phyloP scores from a whole-genome alignment of 2,329 filamentous ascomycete species.

The Aspergillus spinulosporus region DNA sequence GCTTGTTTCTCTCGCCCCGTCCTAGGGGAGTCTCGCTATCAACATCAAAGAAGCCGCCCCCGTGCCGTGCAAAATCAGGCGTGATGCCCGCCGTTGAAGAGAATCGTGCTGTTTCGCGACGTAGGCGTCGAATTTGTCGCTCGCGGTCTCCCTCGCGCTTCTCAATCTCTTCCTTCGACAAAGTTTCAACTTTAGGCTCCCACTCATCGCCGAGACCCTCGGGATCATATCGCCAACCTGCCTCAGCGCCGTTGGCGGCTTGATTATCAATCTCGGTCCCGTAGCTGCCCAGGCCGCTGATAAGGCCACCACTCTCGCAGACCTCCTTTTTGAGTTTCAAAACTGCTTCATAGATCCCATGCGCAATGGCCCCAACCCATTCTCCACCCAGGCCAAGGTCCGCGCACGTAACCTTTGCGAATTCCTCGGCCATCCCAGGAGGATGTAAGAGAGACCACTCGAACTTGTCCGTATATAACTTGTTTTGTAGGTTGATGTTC shows the following conservation, averaged over 20 bases:
- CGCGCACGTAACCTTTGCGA: constrained; percentile 88
- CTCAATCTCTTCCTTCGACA: constrained; percentile 96
- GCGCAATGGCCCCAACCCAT: constrained; percentile 91
- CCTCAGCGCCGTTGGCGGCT: constrained; percentile 75
- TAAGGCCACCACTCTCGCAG: constrained; percentile 84
- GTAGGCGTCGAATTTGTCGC: constrained; percentile 79
- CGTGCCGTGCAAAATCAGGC: constrained; percentile 66
- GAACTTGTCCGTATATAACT: constrained; percentile 94
- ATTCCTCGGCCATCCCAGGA: constrained; percentile 85
- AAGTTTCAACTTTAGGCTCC: constrained; percentile 76
- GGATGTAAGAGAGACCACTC: constrained; percentile 95
- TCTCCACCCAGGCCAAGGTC: constrained; percentile 87
- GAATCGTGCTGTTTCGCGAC: constrained; percentile 89
- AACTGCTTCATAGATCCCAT: constrained; percentile 95
- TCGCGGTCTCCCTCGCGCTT: constrained; percentile 94
- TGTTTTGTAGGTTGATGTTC: constrained; percentile 87
- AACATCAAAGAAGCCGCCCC: constrained; percentile 60
- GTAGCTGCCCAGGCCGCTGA: constrained; percentile 69
- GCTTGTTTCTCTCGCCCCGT: constrained; percentile 87
- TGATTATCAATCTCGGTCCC: constrained; percentile 81
- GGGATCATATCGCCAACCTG: constrained; percentile 93
- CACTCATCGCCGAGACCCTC: constrained; percentile 82
- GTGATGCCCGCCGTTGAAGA: constrained; percentile 81
- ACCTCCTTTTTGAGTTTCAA: constrained; percentile 93
- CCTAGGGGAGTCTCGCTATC: constrained; percentile 78